phyloP scores from a whole-genome alignment of 2,329 filamentous ascomycete genomes.

The Fusarium papillatum region DNA sequence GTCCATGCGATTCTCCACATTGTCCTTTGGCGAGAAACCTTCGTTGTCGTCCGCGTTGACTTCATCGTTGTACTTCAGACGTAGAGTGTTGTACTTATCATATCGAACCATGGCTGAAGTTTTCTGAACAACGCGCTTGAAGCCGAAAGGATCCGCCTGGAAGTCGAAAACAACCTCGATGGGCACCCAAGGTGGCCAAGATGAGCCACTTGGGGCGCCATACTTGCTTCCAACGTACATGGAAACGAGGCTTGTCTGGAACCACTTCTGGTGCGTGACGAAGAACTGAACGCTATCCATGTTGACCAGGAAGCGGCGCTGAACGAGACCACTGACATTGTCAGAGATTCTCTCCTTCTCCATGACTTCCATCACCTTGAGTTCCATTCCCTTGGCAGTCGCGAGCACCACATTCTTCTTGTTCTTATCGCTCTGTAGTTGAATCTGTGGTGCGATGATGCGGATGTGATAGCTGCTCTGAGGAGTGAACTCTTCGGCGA shows the following conservation, averaged over 20 bases:
- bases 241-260: slow-evolving; percentile 85
- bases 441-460: slow-evolving; percentile 96
- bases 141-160: slow-evolving; percentile 93
- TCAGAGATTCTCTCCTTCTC: slow-evolving; percentile 95
- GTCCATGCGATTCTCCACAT: slow-evolving; percentile 86
- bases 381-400: slow-evolving; percentile 96
- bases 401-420: slow-evolving; percentile 97
- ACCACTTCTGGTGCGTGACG: slow-evolving; percentile 93
- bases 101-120: slow-evolving; percentile 95
- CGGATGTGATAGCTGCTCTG: slow-evolving; percentile 96
- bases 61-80: slow-evolving; percentile 97
- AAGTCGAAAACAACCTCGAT: slow-evolving; percentile 99
- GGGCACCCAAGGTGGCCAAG: slow-evolving; percentile 98
- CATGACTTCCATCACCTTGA: slow-evolving; percentile 98
- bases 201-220: slow-evolving; percentile 84
- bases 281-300: slow-evolving; percentile 99
- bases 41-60: slow-evolving; percentile 76
- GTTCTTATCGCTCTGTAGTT: slow-evolving; percentile 98
- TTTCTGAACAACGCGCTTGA: slow-evolving; percentile 96
- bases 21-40: slow-evolving; percentile 62
- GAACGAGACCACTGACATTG: slow-evolving; percentile 93
- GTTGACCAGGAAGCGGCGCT: slow-evolving; percentile 91
- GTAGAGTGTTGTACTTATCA: slow-evolving; percentile 98
- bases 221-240: slow-evolving; percentile 97
- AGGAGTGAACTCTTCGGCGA: slow-evolving; percentile 88